Evolutionary conservation across 441 rosid genomes (phyloP), one percentile per base, ranked within the genome.

Genomic region (Arabidopsis lyrata): DNA sequence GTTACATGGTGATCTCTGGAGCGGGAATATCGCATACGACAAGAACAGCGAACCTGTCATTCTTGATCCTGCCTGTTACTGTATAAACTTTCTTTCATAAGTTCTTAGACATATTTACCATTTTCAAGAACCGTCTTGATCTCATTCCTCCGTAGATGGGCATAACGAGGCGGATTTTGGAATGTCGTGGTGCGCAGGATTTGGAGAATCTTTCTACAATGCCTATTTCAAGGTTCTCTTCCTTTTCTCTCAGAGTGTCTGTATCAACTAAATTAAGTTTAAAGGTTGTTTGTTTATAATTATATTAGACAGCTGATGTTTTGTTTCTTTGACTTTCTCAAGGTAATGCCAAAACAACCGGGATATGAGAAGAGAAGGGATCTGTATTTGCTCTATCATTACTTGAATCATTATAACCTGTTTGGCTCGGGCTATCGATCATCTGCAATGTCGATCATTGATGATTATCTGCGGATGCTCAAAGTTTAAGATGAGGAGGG

Each of bases 181-280:
- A 54, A 91, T 91, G 97, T 94, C 96, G 4, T 94, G 99, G 97
- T 94, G 97, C 49, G 94, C 99, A n/a, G 92, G 97, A 45, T 92
- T 90, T 52, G 91, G 95, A 81, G 87, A 83, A 74, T 78, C 95
- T 32, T 94, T 94, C 83, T 94, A 92, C 77, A 82, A 78, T 55
- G 86, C 90, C 22, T 94, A 90, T 75, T 94, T 91, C 69, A 79
- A 84, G 95, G 97, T 91, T 87, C 65, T 42, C 44, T 42, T 59
- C 9, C 4, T 45, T 14, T 13, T 47, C 22, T 16, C 50, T n/a
- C 48, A 42, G 48, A 42, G 48, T 15, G 2, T 48, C n/a, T 48
- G 34, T 5, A 20, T 12, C 54, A 29, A 24, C 66, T 34, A 59
- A 27, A 34, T 27, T 14, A 2, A 12, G 4, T 41, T 7, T 55